Evolutionary conservation across 805 yeast species (phyloP).

Genomic region (Blastobotrys mokoenaii): DNA sequence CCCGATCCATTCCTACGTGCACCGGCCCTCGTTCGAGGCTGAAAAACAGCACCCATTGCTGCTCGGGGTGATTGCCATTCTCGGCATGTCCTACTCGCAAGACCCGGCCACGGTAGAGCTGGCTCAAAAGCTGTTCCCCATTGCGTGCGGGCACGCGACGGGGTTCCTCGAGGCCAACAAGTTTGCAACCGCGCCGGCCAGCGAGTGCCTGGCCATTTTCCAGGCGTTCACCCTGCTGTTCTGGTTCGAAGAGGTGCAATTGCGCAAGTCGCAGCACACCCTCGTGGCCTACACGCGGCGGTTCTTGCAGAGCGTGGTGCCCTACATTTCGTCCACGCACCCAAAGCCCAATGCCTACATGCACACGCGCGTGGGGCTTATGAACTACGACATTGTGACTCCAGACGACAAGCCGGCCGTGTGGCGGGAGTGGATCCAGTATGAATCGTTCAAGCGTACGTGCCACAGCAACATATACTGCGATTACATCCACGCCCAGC

Average conservation of each 20-base stretch:
- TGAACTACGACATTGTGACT: too few species aligned
- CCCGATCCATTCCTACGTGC: constrained; percentile 16
- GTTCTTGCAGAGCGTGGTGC: too few species aligned
- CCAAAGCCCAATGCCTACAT: too few species aligned
- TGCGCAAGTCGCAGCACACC: too few species aligned
- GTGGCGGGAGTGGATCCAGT: constrained; percentile 41
- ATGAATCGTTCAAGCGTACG: constrained; percentile 36
- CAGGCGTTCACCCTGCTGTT: constrained; percentile 25
- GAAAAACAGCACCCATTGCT: constrained; percentile 19
- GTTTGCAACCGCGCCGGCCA: background rate
- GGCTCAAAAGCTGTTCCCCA: background rate
- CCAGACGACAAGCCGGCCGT: background rate
- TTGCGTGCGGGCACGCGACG: too few species aligned
- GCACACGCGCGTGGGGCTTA: too few species aligned
- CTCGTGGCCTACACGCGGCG: too few species aligned
- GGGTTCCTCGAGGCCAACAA: too few species aligned
- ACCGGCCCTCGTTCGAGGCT: constrained; percentile 24
- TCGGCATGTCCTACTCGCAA: constrained; percentile 21
- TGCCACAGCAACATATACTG: constrained; percentile 22
- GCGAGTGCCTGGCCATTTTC: constrained; percentile 3
- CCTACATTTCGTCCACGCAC: too few species aligned
- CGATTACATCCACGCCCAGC: constrained; percentile 18
- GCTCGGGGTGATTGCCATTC: constrained; percentile 20
- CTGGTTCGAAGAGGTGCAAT: too few species aligned
- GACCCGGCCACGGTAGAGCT: too few species aligned